These are phyloP conservation scores for Schizopora paradoxa DNA, from an alignment of 1,284 basidiomycete species.

Conservation along the genomic window DNA sequence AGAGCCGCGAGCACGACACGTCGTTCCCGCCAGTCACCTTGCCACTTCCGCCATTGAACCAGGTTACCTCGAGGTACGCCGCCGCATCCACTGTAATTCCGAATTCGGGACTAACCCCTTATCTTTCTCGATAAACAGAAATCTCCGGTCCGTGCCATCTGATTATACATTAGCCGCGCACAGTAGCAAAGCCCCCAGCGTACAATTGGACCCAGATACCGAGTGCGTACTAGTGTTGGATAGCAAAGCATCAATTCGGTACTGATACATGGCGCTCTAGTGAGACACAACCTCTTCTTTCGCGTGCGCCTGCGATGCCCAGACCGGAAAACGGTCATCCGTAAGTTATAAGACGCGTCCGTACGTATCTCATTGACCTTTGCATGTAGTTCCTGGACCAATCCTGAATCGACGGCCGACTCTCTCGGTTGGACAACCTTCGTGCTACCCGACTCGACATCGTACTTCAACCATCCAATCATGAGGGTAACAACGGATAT, in stretches of 20 bases:
- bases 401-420: constrained; percentile 24
- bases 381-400: constrained; percentile 23
- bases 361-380: constrained; percentile 12
- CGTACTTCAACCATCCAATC: constrained; percentile 61
- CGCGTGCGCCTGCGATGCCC: not conserved
- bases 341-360: constrained; percentile 9
- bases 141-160: constrained; percentile 12
- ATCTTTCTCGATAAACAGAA: not conserved
- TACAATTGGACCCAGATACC: constrained; percentile 7
- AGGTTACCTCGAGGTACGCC: constrained; percentile 11
- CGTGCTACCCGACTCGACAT: constrained; percentile 57
- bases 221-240: constrained; percentile 6
- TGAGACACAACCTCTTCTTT: constrained; percentile 13
- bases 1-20: no score
- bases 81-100: not conserved
- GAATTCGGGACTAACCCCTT: not conserved
- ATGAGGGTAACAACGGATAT: constrained; percentile 58
- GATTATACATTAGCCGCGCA: constrained; percentile 15
- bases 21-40: constrained; percentile 1
- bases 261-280: not conserved
- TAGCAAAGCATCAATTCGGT: not conserved
- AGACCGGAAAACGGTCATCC: not conserved
- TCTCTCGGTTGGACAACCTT: constrained; percentile 60
- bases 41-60: constrained; percentile 13
- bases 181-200: constrained; percentile 13